Conservation (phyloP, 179 eudicot genomes). For the Spinacia oleracea region DNA sequence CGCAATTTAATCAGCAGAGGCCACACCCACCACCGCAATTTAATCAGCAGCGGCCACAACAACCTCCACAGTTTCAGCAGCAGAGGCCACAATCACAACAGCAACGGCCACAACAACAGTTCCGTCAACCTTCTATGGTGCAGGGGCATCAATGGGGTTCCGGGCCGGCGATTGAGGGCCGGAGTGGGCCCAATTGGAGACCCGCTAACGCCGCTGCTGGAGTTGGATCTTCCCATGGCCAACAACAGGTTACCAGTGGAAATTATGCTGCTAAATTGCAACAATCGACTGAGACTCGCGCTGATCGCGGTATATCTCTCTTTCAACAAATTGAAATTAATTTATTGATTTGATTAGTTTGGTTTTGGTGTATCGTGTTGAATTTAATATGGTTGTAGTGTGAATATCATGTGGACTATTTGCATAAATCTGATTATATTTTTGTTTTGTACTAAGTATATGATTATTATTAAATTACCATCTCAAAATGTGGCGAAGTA, state of each 20-base stretch:
- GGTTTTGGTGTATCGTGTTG: background rate
- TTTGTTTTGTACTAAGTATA: background rate
- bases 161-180: constrained; percentile 11
- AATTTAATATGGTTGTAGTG: background rate
- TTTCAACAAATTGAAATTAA: too few species aligned
- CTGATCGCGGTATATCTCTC: constrained; percentile 5
- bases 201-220: background rate
- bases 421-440: background rate
- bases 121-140: background rate
- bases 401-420: background rate
- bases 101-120: background rate
- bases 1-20: background rate
- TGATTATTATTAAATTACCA: background rate
- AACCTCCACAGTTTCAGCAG: constrained; percentile 1
- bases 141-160: background rate
- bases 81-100: background rate
- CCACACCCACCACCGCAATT: too few species aligned
- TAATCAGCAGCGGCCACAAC: background rate
- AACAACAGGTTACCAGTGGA: background rate
- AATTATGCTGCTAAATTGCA: constrained; percentile 16
- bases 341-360: background rate
- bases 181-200: constrained; percentile 1
- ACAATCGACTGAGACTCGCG: background rate
- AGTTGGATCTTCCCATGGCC: background rate
- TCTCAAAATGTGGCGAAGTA: too few species aligned